Evolutionary conservation across 768 basidiomycete genomes (phyloP).

Genomic region (Pisolithus microcarpus): DNA sequence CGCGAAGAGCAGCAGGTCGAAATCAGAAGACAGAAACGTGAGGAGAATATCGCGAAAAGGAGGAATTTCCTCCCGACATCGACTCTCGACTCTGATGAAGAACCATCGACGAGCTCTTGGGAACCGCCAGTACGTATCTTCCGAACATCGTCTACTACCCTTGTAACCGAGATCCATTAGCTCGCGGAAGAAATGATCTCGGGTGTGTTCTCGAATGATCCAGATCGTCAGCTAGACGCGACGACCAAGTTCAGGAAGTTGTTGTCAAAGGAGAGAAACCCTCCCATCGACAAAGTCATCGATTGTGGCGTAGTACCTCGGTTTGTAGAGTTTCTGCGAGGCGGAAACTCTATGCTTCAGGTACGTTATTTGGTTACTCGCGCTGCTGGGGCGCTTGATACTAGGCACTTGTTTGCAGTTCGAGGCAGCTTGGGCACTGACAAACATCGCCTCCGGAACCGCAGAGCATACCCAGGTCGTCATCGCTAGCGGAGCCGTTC

Average conservation of each 20-base stretch:
- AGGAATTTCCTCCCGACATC: slow-evolving; percentile 81
- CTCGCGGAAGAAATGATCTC: slow-evolving; percentile 88
- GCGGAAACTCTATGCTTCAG: slow-evolving; percentile 79
- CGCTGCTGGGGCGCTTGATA: neutral
- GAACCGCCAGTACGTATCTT: slow-evolving; percentile 56
- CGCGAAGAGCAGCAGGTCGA: slow-evolving; percentile 99
- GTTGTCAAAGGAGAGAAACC: slow-evolving; percentile 98
- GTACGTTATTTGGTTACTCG: slow-evolving; percentile 30
- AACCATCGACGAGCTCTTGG: slow-evolving; percentile 61
- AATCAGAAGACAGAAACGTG: slow-evolving; percentile 96
- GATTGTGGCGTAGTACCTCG: slow-evolving; percentile 95
- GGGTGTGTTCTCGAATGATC: slow-evolving; percentile 87
- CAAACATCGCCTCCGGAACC: slow-evolving; percentile 97
- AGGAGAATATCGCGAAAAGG: slow-evolving; percentile 97
- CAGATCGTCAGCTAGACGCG: slow-evolving; percentile 89
- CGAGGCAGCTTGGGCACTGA: slow-evolving; percentile 96
- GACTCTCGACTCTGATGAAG: slow-evolving; percentile 86
- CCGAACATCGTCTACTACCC: slow-evolving; percentile 7
- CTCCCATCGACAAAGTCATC: slow-evolving; percentile 97
- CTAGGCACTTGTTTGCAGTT: slow-evolving; percentile 45
- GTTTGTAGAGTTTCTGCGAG: slow-evolving; percentile 89
- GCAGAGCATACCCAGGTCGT: slow-evolving; percentile 98
- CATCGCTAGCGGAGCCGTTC: slow-evolving; percentile 89
- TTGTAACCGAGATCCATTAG: slow-evolving; percentile 27
- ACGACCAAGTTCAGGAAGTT: slow-evolving; percentile 98